Base-by-base conservation (phyloP, 345 rosid genomes). In the Conringia planisiliqua region DNA sequence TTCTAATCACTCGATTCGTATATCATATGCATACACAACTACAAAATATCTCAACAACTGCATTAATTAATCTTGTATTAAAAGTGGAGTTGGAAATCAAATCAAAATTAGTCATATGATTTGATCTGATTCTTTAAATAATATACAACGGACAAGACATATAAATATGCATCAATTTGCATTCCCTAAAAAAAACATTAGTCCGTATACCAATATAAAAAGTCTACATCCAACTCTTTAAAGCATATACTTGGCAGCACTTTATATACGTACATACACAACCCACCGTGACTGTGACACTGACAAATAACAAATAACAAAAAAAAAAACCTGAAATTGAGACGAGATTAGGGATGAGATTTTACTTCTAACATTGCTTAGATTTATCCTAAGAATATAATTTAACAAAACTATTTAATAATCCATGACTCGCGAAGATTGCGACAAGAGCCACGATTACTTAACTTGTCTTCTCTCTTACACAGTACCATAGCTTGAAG, bases 221-320 rank as follows among this genome's bases (percentile, higher is more conserved):
- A 43, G 27, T 55, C 39, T 46, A 36, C 17, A 33, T 24, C 58
- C 30, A 43, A 16, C 50, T 33, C 4, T 24, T 66, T 57, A 47
- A 66, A 48, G 26, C 69, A 39, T n/a, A 17, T 52, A 47, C 54
- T 59, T 59, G 66, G 30, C 66, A 66, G 4, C 50, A 38, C 27
- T 75, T 48, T 43, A 62, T 18, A 11, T 17, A 52, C 42, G 24
- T 68, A 24, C 39, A 22, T 54, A 52, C 17, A 69, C 65, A 76
- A 36, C 70, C 40, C 51, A 70, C 7, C 22, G 11, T 54, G 60
- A 69, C 38, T 42, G 10, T 68, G 70, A 69, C 65, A 35, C 17
- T 52, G 18, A 52, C 50, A 12, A 60, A 59, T 22, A 30, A 16
- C n/a, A n/a, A 29, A 29, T 29, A 6, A 32, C 35, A 40, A 48